Percentiles rank a stretch among this genome's conserved stretches.
Conservation (phyloP, 768 basidiomycete genomes). For the Lentinus tigrinus region DNA sequence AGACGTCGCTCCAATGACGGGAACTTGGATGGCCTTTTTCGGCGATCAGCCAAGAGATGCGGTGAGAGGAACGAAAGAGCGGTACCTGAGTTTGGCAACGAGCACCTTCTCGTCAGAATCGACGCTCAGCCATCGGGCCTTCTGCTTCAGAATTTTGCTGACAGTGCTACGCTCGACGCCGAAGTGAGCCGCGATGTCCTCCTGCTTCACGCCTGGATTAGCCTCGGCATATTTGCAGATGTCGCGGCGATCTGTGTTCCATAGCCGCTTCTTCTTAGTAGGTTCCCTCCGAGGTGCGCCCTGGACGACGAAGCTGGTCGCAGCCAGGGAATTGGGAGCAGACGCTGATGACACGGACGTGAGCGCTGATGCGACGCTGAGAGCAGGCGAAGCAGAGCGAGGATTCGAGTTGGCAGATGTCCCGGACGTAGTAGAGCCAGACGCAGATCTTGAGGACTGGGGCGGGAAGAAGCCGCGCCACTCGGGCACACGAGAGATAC, state of each 20-base stretch:
- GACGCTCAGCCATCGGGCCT: conserved; percentile 77
- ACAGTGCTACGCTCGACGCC: conserved; percentile 91
- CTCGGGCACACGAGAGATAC: not conserved
- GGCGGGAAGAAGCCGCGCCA: conserved; percentile 1
- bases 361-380: conserved; percentile 52
- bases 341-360: conserved; percentile 45
- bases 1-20: conserved; percentile 72
- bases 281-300: conserved; percentile 29
- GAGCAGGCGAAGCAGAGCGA: conserved; percentile 60
- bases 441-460: conserved; percentile 45
- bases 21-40: conserved; percentile 71
- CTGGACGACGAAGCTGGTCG: not conserved
- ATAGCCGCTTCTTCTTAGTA: conserved; percentile 75
- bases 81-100: conserved; percentile 69
- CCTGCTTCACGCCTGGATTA: conserved; percentile 72
- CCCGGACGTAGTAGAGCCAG: conserved; percentile 36
- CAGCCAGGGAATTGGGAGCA: not conserved
- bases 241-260: conserved; percentile 68
- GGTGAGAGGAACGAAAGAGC: conserved; percentile 1
- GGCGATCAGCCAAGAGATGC: conserved; percentile 2
- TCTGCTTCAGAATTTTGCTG: conserved; percentile 87
- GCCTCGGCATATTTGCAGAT: conserved; percentile 69
- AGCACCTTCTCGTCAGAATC: conserved; percentile 55
- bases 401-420: conserved; percentile 37
- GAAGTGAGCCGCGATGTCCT: conserved; percentile 76